Base-by-base conservation (phyloP, 2,329 filamentous ascomycete species). In the Ceratocystis lukuohia region DNA sequence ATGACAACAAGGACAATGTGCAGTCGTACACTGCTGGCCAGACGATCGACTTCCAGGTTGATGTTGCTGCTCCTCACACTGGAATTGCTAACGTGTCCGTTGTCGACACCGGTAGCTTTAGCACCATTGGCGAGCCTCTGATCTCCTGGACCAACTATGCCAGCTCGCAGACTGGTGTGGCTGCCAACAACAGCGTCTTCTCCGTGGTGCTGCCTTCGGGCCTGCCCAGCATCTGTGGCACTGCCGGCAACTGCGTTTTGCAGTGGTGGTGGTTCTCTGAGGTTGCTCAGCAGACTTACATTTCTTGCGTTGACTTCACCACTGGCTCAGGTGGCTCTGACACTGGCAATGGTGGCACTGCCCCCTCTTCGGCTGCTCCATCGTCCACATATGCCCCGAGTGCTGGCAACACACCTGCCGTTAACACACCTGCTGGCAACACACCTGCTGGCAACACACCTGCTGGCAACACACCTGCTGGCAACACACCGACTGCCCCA, bases 141-240 rank as follows among this genome's bases (percentile, higher is more conserved):
- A 82, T 80, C 68, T 77, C 76, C 69, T 86, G 82, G 74, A 76
- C 78, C 70, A 75, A 75, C 70, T 86, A 85, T 70, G 84, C 82
- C 33, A 75, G 80, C 67, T 77, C 79, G 71, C 71, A 75, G 67
- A 61, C 72, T 12, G 70, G 70, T 37, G 69, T 78, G 44, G 73
- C 74, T 8, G 71, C 74, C 41, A 79, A 79, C 73, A 79, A 79
- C 73, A 76, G 74, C 12, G 71, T 71, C 67, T 79, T 82, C 66
- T 75, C 76, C 66, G 76, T 80, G 33, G 75, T 74, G 10, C 72
- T 77, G 15, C 75, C 75, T 2, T 28, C 64, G 15, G 67, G 69
- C 64, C 69, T 72, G 30, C 72, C 75, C 12, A 70, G 69, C 12
- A 69, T 67, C 3, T 77, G 75, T 64, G 64, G 62, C 1, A 67